Base-by-base conservation (phyloP, 108 stramenopile species). In the Cyclostephanos tholiformis region DNA sequence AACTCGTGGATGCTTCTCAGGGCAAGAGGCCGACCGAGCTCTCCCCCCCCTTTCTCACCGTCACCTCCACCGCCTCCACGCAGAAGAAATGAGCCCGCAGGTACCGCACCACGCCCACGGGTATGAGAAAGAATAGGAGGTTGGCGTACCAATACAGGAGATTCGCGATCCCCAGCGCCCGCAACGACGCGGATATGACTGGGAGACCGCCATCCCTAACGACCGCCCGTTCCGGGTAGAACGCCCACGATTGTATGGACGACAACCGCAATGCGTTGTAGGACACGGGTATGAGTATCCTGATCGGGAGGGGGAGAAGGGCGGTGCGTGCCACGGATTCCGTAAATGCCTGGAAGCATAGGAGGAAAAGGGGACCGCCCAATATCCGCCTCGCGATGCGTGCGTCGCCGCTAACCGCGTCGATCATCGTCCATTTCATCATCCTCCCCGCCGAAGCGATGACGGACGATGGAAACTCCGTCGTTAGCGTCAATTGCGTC, bases 61-160 rank as follows among this genome's bases (percentile, higher is more conserved):
- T 84, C 65, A 92, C 89, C 74, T 90, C 85, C 43, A 67, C 65
- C 10, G 91, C 89, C 79, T 92, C 91, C 19, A 92, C 89, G 20
- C 83, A 83, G 53, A 82, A 90, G 60, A 92, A 92, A 67, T 92
- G 85, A 10, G 88, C 85, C 55, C 88, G 49, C 65, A 92, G 73
- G 63, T 92, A 92, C 61, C 88, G 78, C 17, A 89, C 51, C 14
- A 80, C 66, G 2, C 82, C 91, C 36, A 92, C 80, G 16, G 91
- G 91, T n/a, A 92, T 78, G 74, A 92, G 79, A 69, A 90, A 92
- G 30, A 77, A 83, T 53, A 89, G 67, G 8, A 92, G 74, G 62
- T 92, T 92, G 50, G 75, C 57, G 29, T 66, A 71, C 88, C 89
- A 90, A 68, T 90, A 92, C n/a, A 82, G 27, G 13, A 82, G 61